Base-by-base conservation (phyloP, 2,329 filamentous ascomycete species). In the Arthrobotrys iridis region DNA sequence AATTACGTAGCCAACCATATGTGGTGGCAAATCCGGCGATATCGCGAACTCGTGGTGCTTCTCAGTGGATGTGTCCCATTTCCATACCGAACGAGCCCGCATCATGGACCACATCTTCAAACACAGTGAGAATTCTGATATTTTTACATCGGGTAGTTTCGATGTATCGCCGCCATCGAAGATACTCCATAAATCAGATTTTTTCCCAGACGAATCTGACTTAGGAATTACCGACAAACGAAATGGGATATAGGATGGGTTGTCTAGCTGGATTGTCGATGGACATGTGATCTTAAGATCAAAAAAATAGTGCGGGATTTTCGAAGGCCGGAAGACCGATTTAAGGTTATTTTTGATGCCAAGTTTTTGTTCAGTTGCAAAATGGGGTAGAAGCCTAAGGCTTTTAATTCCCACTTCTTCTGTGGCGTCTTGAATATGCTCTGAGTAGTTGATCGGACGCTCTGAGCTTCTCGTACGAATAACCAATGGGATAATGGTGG, bases 1-100 rank as follows among this genome's bases (percentile, higher is more conserved):
- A 28, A 75, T 52, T 3, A 75, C 71, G 30, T 75, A 75, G 6
- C 71, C 71, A 4, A 75, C 63, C 48, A 75, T 68, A 30, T 64
- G 57, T n/a, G 46, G 35, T 6, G 71, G 71, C 8, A 75, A 22
- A 40, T 68, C 71, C 6, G 57, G 37, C 10, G 55, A 43, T 1
- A 75, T 37, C 10, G 46, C 57, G 18, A 63, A 75, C 7, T 75
- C 71, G 13, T 75, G 71, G 18, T 64, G 37, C 24, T 68, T 68
- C 15, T 64, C 63, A n/a, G 55, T 41, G 0, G 2, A 40, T 0
- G 46, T 15, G 33, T 75, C 57, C 63, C 63, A 68, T 8, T 68
- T 68, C 30, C 24, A 22, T 15, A 74, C n/a, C 4, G 28, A 18
- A 7, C 71, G 41, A 18, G 71, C 71, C 11, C 71, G 35, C 71